These are phyloP conservation scores for Metschnikowia hibisci DNA, from an alignment of 805 yeast genomes.

Conservation along the genomic window DNA sequence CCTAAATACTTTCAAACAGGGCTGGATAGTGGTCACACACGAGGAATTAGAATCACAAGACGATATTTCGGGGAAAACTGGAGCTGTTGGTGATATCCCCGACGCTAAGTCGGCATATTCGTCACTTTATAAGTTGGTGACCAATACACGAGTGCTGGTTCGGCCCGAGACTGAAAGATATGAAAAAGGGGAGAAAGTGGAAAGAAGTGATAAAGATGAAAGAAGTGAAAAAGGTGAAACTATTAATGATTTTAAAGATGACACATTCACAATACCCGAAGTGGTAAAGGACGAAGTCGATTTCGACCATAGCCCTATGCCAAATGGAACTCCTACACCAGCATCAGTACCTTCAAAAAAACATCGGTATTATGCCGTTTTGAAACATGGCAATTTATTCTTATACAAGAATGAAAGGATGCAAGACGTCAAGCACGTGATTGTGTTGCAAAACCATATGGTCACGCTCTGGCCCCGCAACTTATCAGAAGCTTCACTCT, in stretches of 20 bases:
- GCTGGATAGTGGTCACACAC: slow-evolving; percentile 83
- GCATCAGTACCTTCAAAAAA: slow-evolving; percentile 30
- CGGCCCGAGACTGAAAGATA: not conserved
- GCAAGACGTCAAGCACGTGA: slow-evolving; percentile 69
- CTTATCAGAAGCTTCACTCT: slow-evolving; percentile 70
- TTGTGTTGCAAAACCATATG: slow-evolving; percentile 66
- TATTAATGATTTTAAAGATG: not conserved
- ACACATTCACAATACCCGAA: not conserved
- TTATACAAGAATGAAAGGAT: slow-evolving; percentile 70
- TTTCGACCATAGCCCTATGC: not conserved
- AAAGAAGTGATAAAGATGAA: not conserved
- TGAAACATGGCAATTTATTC: slow-evolving; percentile 85
- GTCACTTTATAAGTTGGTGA: slow-evolving; percentile 55
- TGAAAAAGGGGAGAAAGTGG: not conserved
- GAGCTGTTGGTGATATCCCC: slow-evolving; percentile 36
- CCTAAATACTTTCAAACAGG: slow-evolving; percentile 58
- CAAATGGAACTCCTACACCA: not conserved
- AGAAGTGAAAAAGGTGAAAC: not conserved
- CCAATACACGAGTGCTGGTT: slow-evolving; percentile 19
- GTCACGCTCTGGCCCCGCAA: slow-evolving; percentile 84
- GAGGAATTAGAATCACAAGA: slow-evolving; percentile 51
- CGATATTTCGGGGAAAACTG: slow-evolving; percentile 47
- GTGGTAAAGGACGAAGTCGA: not conserved
- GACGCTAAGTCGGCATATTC: slow-evolving; percentile 56
- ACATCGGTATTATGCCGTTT: slow-evolving; percentile 63